Percentiles rank a stretch among this genome's conserved stretches.
phyloP scores from a whole-genome alignment of 495 filamentous ascomycete genomes.

The Xylaria curta region DNA sequence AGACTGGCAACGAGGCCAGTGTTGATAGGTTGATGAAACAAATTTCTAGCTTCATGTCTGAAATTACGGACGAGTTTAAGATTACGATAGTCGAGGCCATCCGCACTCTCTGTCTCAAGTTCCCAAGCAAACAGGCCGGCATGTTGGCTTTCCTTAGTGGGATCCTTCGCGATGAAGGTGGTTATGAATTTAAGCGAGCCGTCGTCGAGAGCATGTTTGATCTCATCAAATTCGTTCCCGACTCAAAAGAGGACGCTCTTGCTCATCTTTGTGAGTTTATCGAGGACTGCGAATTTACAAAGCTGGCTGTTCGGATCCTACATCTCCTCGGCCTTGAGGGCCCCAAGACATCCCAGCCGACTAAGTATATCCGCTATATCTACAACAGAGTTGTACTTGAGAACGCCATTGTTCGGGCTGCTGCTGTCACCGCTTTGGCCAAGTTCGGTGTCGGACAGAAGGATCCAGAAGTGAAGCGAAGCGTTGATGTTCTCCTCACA shows the following conservation, averaged over 20 bases:
- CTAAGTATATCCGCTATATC: slow-evolving; percentile 98
- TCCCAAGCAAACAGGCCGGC: slow-evolving; percentile 95
- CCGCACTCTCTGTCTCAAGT: slow-evolving; percentile 94
- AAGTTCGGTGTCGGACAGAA: slow-evolving; percentile 98
- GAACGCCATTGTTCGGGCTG: slow-evolving; percentile 94
- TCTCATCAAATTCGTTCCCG: slow-evolving; percentile 97
- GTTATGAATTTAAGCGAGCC: slow-evolving; percentile 96
- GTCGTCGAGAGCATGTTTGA: slow-evolving; percentile 99
- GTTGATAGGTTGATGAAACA: slow-evolving; percentile 99
- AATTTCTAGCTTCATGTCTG: slow-evolving; percentile 95
- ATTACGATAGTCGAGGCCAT: slow-evolving; percentile 99
- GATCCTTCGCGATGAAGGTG: slow-evolving; percentile 93
- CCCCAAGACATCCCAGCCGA: slow-evolving; percentile 92
- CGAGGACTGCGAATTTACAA: slow-evolving; percentile 99
- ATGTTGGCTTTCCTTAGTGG: slow-evolving; percentile 97
- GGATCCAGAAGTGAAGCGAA: slow-evolving; percentile 94
- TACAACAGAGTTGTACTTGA: slow-evolving; percentile 98
- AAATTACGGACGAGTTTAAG: slow-evolving; percentile 99
- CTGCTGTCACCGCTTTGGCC: slow-evolving; percentile 91
- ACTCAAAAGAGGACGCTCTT: slow-evolving; percentile 95
- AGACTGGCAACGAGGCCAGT: slow-evolving; percentile 96
- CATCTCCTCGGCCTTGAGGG: slow-evolving; percentile 94
- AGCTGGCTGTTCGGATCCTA: slow-evolving; percentile 92
- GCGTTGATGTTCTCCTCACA: slow-evolving; percentile 89
- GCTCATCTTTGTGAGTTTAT: slow-evolving; percentile 99